Evolutionary conservation across 352 stramenopile genomes (phyloP), one percentile per base, ranked within the genome.

Genomic region (Globisporangium paroecandrum): DNA sequence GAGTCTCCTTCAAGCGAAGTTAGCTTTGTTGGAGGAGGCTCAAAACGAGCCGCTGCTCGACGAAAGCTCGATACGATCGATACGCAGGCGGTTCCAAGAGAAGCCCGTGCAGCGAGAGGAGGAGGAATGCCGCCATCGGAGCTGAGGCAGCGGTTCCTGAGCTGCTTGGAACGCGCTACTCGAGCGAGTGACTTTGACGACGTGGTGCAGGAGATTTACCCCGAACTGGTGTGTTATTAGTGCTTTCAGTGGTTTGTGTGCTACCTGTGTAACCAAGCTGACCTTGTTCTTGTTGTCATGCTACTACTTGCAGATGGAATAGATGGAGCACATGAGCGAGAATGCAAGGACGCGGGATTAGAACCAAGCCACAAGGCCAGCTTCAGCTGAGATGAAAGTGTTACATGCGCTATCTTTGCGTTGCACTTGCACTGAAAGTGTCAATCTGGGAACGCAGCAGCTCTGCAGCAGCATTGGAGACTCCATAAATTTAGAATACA

Each of bases 171-270:
- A 20, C 43, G 65, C 18, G 68, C 34, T 38, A 66, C 67, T 5
- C 34, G 53, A 15, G 22, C 58, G 32, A 66, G 49, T 22, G 69
- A 74, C 58, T 78, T 78, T 60, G 81, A 89, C 58, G 70, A 70
- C 27, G 67, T 83, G 10, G 74, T 89, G 29, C 70, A 71, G 20
- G 46, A 82, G 56, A 55, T 64, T 22, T 89, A 71, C 51, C 74
- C 81, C 22, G 68, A 81, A 57, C 32, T 89, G 59, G 73, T 87
- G 58, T 43, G 69, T 59, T 32, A 32, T 32, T 32, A 47, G 24
- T 10, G 38, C 36, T 29, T 27, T 29, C 15, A 1, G 0, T 49
- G 25, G 22, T 47, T 6, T 55, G 29, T 41, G 6, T 60, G 8
- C 25, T 12, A 6, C 12, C 2, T n/a, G 8, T 20, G 8, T 3